Evolutionary conservation across 129 eudicot genomes (phyloP), one percentile per base, ranked within the genome.

Genomic region (Ambrosia trifida): DNA sequence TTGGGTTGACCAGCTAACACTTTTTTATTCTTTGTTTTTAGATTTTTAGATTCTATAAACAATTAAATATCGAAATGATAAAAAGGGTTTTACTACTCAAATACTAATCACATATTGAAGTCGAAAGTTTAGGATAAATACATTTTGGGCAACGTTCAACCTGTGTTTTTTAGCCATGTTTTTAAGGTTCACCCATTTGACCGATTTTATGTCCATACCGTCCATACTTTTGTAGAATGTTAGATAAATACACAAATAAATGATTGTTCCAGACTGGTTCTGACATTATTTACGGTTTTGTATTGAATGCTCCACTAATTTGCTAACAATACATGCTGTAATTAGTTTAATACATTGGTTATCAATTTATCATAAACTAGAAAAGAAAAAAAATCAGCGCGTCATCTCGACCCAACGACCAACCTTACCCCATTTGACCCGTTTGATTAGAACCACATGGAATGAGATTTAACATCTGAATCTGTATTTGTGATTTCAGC

Each of bases 401-500:
- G 59, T 52, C 59, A 52, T 52, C 12, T 10, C 4, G 59, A 52
- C 30, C 59, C 56, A 4, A 6, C 6, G 9, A 7, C 59, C 56
- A 5, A 7, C 10, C 2, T 24, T 16, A 17, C 28, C 59, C 13
- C 32, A 53, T 19, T 19, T 18, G 30, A 52, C 30, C 59, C 11
- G 28, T 57, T n/a, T 28, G 16, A 3, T 57, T 57, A 11, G 8
- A 24, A 4, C 35, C 35, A 57, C 0, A 14, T 24, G n/a, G 35
- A 57, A 57, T 57, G 63, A 20, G 45, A 14, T 72, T 4, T 72
- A 24, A 45, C 59, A 72, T 59, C 18, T 72, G n/a, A 59, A 44
- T 16, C 58, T 46, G 11, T 14, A n/a, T 44, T 51, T 46, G 7
- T 57, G 35, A 43, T 59, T 7, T 59, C 82, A 84, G 80, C 32